Conservation (phyloP, 2,329 filamentous ascomycete genomes). For the Curvularia lunata region DNA sequence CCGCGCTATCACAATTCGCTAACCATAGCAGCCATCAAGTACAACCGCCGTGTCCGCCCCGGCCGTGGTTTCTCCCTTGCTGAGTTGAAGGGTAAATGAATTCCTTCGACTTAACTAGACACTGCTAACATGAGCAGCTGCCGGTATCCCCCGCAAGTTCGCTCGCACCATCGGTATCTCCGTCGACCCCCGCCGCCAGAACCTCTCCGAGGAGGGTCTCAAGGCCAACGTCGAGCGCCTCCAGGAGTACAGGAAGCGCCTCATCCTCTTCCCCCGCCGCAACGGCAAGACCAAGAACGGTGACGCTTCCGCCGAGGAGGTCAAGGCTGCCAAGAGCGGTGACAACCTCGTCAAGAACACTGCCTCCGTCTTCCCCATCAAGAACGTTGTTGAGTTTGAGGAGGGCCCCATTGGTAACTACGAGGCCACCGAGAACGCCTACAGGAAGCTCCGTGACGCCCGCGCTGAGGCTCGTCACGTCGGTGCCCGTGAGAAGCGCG, state of each 20-base stretch:
- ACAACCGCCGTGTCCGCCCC: constrained; percentile 96
- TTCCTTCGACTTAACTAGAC: not conserved
- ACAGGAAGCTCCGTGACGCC: constrained; percentile 81
- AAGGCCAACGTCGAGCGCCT: constrained; percentile 95
- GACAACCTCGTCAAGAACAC: constrained; percentile 61
- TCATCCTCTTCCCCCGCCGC: constrained; percentile 98
- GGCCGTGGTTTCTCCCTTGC: constrained; percentile 97
- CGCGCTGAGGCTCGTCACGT: constrained; percentile 81
- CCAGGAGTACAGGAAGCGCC: constrained; percentile 93
- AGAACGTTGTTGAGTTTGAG: constrained; percentile 73
- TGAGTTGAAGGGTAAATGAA: constrained; percentile 88
- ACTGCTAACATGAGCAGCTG: constrained; percentile 68
- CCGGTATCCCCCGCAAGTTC: constrained; percentile 91
- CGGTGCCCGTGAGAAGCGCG: constrained; percentile 92
- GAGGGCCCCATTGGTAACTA: constrained; percentile 77
- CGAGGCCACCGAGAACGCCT: constrained; percentile 81
- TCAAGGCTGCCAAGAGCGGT: constrained; percentile 69
- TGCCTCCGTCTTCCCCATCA: constrained; percentile 72
- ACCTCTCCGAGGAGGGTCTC: constrained; percentile 95
- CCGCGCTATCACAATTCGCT: not conserved
- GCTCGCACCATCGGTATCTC: constrained; percentile 96
- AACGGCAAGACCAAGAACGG: constrained; percentile 90
- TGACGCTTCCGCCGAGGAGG: constrained; percentile 82
- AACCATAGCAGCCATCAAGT: constrained; percentile 10
- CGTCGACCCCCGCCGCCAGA: constrained; percentile 94